These are phyloP conservation scores for Camellia granthamiana DNA, from an alignment of 148 eudicot species.

Conservation along the genomic window DNA sequence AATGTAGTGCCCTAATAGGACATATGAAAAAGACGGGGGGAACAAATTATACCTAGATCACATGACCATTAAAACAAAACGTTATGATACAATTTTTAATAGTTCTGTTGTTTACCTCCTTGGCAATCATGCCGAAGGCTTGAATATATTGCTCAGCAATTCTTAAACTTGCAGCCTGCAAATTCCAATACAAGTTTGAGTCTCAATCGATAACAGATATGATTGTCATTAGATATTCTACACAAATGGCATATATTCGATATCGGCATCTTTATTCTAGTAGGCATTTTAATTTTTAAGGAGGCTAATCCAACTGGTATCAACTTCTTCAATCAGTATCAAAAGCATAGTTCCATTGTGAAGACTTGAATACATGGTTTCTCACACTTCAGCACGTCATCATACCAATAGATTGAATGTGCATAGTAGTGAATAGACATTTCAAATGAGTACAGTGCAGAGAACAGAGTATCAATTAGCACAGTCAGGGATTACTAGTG, in stretches of 20 bases:
- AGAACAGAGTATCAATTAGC: background rate
- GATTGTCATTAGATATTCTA: background rate
- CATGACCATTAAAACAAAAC: background rate
- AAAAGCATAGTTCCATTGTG: background rate
- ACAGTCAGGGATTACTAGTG: background rate
- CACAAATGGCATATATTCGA: background rate
- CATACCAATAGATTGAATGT: background rate
- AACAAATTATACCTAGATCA: background rate
- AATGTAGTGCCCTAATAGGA: constrained; percentile 58
- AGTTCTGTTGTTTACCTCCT: constrained; percentile 52
- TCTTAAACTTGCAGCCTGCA: constrained; percentile 86
- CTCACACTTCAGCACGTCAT: constrained; percentile 3
- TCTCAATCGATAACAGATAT: constrained; percentile 5
- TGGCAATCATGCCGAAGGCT: constrained; percentile 71
- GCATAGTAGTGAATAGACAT: background rate
- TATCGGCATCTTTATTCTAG: background rate
- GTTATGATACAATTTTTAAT: background rate
- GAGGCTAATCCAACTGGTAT: background rate
- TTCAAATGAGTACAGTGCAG: background rate
- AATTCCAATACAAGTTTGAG: constrained; percentile 16
- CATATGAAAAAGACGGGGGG: constrained; percentile 7
- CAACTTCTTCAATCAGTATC: background rate
- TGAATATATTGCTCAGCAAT: constrained; percentile 81
- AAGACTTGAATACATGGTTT: constrained; percentile 1
- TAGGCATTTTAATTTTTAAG: background rate